Conservation (phyloP, 1,284 basidiomycete species). For the Heterobasidion irregulare region DNA sequence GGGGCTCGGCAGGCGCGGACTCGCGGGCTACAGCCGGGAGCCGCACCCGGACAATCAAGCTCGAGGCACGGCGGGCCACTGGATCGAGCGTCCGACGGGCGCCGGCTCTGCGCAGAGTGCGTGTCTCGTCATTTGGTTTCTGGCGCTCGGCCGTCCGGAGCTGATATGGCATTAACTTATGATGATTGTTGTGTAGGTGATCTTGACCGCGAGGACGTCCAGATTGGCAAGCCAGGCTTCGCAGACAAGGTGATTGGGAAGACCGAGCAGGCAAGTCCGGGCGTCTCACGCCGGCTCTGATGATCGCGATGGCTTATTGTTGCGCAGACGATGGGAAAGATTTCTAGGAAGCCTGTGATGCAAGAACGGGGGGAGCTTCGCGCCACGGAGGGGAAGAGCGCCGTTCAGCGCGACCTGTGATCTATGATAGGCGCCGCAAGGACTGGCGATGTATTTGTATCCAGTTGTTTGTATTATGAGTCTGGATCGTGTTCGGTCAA, state of each 20-base stretch:
- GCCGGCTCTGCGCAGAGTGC: too few relatives aligned
- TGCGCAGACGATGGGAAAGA: not conserved
- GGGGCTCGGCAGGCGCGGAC: not conserved
- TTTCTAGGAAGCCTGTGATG: not conserved
- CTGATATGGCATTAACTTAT: not conserved
- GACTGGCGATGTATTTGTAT: too few relatives aligned
- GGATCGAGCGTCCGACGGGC: too few relatives aligned
- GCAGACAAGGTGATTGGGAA: not conserved
- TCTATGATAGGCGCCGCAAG: not conserved
- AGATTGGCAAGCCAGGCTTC: not conserved
- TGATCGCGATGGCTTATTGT: not conserved
- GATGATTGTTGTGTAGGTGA: not conserved
- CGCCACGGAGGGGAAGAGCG: not conserved
- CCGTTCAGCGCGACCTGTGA: not conserved
- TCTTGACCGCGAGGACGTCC: not conserved
- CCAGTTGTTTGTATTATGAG: not conserved
- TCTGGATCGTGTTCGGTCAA: not conserved
- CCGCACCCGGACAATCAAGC: too few relatives aligned
- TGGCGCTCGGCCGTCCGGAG: too few relatives aligned
- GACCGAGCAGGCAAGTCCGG: not conserved
- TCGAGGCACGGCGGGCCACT: too few relatives aligned
- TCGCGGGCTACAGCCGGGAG: not conserved
- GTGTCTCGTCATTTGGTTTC: too few relatives aligned
- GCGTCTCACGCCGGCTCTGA: not conserved
- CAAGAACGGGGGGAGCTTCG: not conserved